These are phyloP conservation scores for Tetrahymena thermophila DNA, from an alignment of 73 alveolate species.

Conservation along the genomic window DNA sequence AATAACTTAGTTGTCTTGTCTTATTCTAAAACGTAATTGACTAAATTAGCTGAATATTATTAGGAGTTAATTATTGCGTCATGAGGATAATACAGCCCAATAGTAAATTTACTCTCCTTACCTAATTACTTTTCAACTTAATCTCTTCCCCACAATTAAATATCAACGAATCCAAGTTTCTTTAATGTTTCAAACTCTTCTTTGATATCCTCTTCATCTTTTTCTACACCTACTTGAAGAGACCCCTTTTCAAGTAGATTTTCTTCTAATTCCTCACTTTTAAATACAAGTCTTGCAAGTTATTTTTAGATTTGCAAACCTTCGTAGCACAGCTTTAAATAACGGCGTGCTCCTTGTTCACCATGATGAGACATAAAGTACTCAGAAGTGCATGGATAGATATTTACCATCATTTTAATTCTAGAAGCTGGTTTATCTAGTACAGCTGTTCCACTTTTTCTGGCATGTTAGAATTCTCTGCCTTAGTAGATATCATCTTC, in stretches of 20 bases:
- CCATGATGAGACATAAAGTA: neutral
- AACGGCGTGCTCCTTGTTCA: neutral
- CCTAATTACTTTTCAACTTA: neutral
- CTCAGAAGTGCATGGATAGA: neutral
- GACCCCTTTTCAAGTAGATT: neutral
- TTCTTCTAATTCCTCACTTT: neutral
- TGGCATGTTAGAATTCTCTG: neutral
- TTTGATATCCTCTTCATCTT: neutral
- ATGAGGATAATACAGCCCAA: neutral
- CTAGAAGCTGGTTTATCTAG: neutral
- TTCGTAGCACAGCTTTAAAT: neutral
- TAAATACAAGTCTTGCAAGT: neutral
- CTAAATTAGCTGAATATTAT: neutral
- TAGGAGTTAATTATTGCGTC: neutral
- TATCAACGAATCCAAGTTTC: neutral
- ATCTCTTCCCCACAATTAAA: slow-evolving; percentile 1
- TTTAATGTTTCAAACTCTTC: neutral
- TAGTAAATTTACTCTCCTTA: neutral
- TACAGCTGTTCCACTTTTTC: neutral
- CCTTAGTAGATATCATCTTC: neutral
- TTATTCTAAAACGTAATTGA: neutral
- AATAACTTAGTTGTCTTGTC: neutral
- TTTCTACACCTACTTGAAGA: neutral
- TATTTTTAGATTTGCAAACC: neutral
- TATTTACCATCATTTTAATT: neutral